Conservation (phyloP, 805 yeast genomes). For the Pichia nakasei region DNA sequence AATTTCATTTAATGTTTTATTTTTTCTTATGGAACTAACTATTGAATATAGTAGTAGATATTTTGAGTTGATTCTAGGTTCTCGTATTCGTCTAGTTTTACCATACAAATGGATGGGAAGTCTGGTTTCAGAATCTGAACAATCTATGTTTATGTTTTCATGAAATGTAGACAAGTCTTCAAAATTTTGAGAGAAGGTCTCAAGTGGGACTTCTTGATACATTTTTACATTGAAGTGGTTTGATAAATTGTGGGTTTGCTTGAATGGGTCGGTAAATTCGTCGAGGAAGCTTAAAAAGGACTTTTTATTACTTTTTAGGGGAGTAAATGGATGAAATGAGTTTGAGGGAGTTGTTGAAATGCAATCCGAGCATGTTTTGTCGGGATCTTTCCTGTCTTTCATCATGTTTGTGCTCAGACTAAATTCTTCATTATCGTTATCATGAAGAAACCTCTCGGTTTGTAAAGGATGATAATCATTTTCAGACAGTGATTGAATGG, state of each 20-base stretch:
- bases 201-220: constrained; percentile 5
- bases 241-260: not conserved
- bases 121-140: not conserved
- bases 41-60: constrained; percentile 42
- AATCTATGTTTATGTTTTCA: not conserved
- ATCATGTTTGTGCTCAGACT: too few species aligned
- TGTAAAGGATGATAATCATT: too few species aligned
- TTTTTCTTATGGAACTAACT: constrained; percentile 32
- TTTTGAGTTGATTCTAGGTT: constrained; percentile 38
- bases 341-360: too few species aligned
- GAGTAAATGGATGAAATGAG: too few species aligned
- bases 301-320: too few species aligned
- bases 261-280: not conserved
- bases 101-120: constrained; percentile 7
- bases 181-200: constrained; percentile 8
- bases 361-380: too few species aligned
- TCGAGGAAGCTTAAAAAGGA: too few species aligned
- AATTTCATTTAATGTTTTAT: constrained; percentile 26
- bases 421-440: too few species aligned
- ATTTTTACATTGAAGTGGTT: not conserved
- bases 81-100: constrained; percentile 26
- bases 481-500: too few species aligned
- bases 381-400: too few species aligned
- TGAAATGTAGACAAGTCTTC: not conserved
- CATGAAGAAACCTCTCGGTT: too few species aligned